phyloP scores from a whole-genome alignment of 768 basidiomycete species.

The Tricholoma furcatifolium region DNA sequence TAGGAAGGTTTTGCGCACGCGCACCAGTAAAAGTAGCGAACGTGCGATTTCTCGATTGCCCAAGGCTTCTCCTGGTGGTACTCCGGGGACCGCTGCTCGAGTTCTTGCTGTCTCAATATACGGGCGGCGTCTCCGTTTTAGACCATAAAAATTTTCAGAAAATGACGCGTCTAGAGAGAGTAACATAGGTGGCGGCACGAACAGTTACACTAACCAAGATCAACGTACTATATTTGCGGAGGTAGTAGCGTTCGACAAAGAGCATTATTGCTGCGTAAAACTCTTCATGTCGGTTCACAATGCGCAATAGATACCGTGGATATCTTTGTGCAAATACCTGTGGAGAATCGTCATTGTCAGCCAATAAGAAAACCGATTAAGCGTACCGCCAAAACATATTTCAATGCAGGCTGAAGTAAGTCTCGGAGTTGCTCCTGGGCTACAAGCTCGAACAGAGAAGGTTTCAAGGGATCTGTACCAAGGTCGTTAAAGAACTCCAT shows the following conservation, averaged over 20 bases:
- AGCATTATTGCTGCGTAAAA: constrained; percentile 90
- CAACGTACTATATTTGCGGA: constrained; percentile 75
- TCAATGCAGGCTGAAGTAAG: constrained; percentile 89
- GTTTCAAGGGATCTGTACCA: constrained; percentile 70
- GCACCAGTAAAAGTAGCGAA: constrained; percentile 78
- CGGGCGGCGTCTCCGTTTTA: constrained; percentile 76
- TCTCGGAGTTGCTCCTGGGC: constrained; percentile 93
- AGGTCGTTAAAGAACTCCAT: constrained; percentile 87
- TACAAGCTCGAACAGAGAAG: constrained; percentile 87
- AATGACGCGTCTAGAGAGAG: constrained; percentile 79
- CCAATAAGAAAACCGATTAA: not conserved
- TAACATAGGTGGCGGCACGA: not conserved
- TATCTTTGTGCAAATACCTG: constrained; percentile 95
- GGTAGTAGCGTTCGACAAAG: constrained; percentile 87
- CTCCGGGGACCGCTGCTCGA: constrained; percentile 62
- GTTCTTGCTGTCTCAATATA: constrained; percentile 70
- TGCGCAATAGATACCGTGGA: constrained; percentile 85
- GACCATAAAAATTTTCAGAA: constrained; percentile 93
- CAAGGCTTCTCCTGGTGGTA: constrained; percentile 65
- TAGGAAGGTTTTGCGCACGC: constrained; percentile 20
- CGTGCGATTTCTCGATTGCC: constrained; percentile 66
- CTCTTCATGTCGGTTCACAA: constrained; percentile 96
- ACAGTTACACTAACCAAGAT: not conserved
- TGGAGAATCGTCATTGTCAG: not conserved
- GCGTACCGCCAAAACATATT: constrained; percentile 89